Percentiles rank a stretch among this genome's conserved stretches.
Evolutionary conservation across 2,329 filamentous ascomycete genomes (phyloP).

Genomic region (Fusarium circinatum): DNA sequence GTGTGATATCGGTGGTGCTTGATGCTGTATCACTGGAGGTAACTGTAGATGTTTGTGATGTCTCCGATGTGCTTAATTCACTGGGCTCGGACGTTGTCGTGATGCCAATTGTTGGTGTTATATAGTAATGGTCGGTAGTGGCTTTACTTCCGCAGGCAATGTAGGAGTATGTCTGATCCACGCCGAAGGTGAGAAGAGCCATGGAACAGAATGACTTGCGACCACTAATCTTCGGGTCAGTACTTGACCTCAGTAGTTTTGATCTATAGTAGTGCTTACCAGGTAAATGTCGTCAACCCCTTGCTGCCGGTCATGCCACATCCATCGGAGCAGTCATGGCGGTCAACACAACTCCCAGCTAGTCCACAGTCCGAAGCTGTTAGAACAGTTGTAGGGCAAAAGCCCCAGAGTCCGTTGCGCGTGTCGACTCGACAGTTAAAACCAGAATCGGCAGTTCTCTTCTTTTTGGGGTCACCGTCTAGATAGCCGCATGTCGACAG

Average conservation of each 20-base stretch:
- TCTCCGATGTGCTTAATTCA: background rate
- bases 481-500: conserved; percentile 47
- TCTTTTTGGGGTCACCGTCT: conserved; percentile 44
- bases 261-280: conserved; percentile 38
- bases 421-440: conserved; percentile 52
- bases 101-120: conserved; percentile 25
- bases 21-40: background rate
- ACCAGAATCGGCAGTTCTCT: conserved; percentile 47
- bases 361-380: conserved; percentile 52
- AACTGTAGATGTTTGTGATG: background rate
- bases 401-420: conserved; percentile 50
- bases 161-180: conserved; percentile 51
- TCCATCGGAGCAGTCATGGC: conserved; percentile 44
- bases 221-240: background rate
- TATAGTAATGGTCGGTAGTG: conserved; percentile 42
- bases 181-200: conserved; percentile 47
- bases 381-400: conserved; percentile 51
- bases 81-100: background rate
- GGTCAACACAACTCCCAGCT: conserved; percentile 50
- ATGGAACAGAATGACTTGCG: conserved; percentile 47
- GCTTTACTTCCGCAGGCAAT: conserved; percentile 49
- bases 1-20: background rate
- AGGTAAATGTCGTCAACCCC: conserved; percentile 49
- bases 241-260: rapidly evolving
- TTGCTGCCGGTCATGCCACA: conserved; percentile 44